Conservation (phyloP, 306 rosid genomes). For the Dalbergia oliveri region DNA sequence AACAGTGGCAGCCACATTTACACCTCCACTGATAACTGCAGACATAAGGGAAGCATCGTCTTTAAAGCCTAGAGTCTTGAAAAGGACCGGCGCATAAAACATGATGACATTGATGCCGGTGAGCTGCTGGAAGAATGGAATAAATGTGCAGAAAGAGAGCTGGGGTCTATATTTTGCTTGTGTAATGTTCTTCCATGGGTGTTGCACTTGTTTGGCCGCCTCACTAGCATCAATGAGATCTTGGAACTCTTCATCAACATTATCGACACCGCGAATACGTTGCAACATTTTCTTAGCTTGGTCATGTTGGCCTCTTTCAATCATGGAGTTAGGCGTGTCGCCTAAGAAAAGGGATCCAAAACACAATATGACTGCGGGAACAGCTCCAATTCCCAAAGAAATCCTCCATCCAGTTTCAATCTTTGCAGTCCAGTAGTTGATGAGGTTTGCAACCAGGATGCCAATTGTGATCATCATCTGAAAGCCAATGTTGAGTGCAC, state of each 20-base stretch:
- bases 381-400: constrained; percentile 46
- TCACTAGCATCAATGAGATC: constrained; percentile 47
- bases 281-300: constrained; percentile 29
- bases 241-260: constrained; percentile 35
- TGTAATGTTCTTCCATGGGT: constrained; percentile 45
- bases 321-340: constrained; percentile 49
- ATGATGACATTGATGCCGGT: constrained; percentile 42
- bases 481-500: constrained; percentile 51
- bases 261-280: constrained; percentile 36
- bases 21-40: constrained; percentile 23
- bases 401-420: constrained; percentile 41
- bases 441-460: constrained; percentile 46
- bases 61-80: constrained; percentile 27
- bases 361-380: constrained; percentile 47
- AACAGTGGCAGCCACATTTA: constrained; percentile 17
- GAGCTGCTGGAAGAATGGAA: constrained; percentile 41
- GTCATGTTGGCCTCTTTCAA: constrained; percentile 44
- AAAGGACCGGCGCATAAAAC: constrained; percentile 42
- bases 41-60: constrained; percentile 29
- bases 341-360: constrained; percentile 32
- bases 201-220: constrained; percentile 20
- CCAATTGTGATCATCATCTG: constrained; percentile 57
- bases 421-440: constrained; percentile 34
- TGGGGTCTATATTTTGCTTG: constrained; percentile 35
- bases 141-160: constrained; percentile 26